Evolutionary conservation across 257 asterid species (phyloP).

Genomic region (Solanum corneliomulleri): DNA sequence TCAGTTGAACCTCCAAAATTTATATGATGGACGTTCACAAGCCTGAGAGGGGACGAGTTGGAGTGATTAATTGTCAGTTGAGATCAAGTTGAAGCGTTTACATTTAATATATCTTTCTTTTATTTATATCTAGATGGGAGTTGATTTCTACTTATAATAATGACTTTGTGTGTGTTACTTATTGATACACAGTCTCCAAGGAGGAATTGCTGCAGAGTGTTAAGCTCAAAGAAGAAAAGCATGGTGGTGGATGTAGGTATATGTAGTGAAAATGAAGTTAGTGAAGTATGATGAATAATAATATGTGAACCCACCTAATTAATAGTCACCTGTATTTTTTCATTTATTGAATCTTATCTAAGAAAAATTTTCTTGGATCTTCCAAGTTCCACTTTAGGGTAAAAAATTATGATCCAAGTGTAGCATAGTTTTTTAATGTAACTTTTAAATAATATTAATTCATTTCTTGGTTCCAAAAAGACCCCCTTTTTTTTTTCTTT

Average conservation of each 20-base stretch:
- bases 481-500: no score
- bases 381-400: neutral
- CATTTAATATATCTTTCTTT: neutral
- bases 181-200: conserved; percentile 55
- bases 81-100: neutral
- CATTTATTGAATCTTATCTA: conserved; percentile 12
- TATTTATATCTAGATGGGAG: neutral
- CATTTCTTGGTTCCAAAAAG: neutral
- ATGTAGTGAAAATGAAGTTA: conserved; percentile 65
- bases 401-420: neutral
- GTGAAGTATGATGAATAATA: conserved; percentile 13
- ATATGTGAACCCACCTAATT: neutral
- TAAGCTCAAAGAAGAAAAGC: conserved; percentile 25
- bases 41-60: neutral
- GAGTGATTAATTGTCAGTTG: neutral
- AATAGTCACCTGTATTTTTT: conserved; percentile 17
- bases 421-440: neutral
- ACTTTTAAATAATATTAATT: neutral
- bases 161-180: neutral
- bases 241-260: conserved; percentile 52
- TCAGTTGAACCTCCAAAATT: neutral
- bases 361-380: neutral
- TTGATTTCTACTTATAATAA: neutral
- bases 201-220: conserved; percentile 72
- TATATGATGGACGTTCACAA: neutral